A percentile compares a stretch with the other conserved stretches of the same genome.
These are phyloP conservation scores for Exserohilum turcica DNA, from an alignment of 2,329 filamentous ascomycete species.

Conservation along the genomic window DNA sequence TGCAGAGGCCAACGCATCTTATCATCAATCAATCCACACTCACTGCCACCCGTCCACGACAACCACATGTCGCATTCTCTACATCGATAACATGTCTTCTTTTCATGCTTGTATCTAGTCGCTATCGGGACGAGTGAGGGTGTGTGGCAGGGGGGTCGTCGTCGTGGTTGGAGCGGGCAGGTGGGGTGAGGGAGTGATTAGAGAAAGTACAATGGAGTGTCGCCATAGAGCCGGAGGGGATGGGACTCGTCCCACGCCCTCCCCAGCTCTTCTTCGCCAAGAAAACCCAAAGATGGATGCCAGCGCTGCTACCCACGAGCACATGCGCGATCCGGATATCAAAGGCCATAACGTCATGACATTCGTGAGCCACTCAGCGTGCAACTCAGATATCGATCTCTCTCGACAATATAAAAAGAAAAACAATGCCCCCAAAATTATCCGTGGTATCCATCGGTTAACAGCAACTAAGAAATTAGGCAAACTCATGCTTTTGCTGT, in stretches of 20 bases:
- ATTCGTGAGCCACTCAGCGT: conserved; percentile 50
- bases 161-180: conserved; percentile 3
- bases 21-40: background rate
- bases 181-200: conserved; percentile 24
- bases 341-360: conserved; percentile 52
- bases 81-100: conserved; percentile 15
- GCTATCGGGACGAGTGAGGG: conserved; percentile 15
- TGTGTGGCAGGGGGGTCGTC: conserved; percentile 8
- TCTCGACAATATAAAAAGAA: conserved; percentile 37
- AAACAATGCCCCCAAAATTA: conserved; percentile 34
- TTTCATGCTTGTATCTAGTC: conserved; percentile 15
- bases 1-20: conserved; percentile 2
- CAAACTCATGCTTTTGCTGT: conserved; percentile 41
- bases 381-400: conserved; percentile 35
- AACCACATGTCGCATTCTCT: background rate
- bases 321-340: conserved; percentile 46
- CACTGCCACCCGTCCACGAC: background rate
- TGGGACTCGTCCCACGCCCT: conserved; percentile 21
- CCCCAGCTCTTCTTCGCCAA: conserved; percentile 23
- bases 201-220: conserved; percentile 16
- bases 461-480: conserved; percentile 39
- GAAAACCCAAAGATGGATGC: conserved; percentile 30
- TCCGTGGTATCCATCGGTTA: conserved; percentile 43
- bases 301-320: conserved; percentile 36
- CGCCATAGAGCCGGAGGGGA: conserved; percentile 13